Percentiles rank a stretch among this genome's conserved stretches.
phyloP scores from a whole-genome alignment of 345 rosid species.

The Iberis pinnata region DNA sequence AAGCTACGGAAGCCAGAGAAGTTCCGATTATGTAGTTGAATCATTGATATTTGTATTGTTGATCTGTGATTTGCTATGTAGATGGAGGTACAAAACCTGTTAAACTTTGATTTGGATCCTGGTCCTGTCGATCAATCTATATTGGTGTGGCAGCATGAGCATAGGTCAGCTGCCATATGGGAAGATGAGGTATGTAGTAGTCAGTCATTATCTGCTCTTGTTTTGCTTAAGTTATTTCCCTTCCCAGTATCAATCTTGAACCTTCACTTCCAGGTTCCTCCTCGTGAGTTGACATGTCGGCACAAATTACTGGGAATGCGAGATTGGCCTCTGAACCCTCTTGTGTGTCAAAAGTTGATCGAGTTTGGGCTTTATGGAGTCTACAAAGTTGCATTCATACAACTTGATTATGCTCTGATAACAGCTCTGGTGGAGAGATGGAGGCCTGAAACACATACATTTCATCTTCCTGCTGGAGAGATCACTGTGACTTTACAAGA shows the following conservation, averaged over 20 bases:
- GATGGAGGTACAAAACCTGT: conserved; percentile 30
- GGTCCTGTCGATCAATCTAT: conserved; percentile 38
- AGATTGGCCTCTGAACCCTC: conserved; percentile 34
- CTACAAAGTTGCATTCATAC: conserved; percentile 64
- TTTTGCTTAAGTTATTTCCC: not conserved
- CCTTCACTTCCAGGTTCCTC: conserved; percentile 32
- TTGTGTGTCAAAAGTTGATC: conserved; percentile 31
- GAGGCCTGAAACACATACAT: conserved; percentile 70
- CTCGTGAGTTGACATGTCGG: conserved; percentile 32
- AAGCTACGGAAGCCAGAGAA: too few relatives aligned
- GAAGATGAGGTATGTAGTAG: conserved; percentile 29
- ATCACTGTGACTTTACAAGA: conserved; percentile 58
- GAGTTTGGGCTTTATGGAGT: conserved; percentile 38
- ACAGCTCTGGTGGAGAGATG: conserved; percentile 80
- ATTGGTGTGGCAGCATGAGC: conserved; percentile 34
- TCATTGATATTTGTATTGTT: not conserved
- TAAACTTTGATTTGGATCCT: conserved; percentile 34
- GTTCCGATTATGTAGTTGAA: not conserved
- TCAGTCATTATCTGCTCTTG: not conserved
- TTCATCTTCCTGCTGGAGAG: conserved; percentile 70
- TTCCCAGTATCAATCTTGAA: conserved; percentile 26
- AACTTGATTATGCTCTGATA: conserved; percentile 56
- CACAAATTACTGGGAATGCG: conserved; percentile 35
- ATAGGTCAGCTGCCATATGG: conserved; percentile 38
- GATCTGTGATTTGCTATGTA: conserved; percentile 2